Conservation (phyloP, 768 basidiomycete species). For the Clitopilus passeckerianus region DNA sequence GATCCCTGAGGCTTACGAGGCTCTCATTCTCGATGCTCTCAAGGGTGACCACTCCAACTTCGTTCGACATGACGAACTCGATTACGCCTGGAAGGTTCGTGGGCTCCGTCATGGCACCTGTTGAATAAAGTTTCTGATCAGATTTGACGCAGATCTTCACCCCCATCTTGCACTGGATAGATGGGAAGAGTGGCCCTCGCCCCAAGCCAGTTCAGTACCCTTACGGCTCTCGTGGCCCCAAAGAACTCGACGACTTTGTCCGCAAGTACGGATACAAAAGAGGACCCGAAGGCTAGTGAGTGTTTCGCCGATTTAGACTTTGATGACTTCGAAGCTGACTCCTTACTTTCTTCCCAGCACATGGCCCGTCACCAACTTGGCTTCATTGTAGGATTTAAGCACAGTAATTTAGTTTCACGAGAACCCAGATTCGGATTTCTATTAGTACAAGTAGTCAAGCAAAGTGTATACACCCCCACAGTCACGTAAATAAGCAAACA, state of each 20-base stretch:
- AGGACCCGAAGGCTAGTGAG: constrained; percentile 67
- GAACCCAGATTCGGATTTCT: not conserved
- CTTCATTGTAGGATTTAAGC: constrained; percentile 39
- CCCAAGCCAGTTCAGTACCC: constrained; percentile 79
- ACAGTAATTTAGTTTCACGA: not conserved
- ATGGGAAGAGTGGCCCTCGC: constrained; percentile 58
- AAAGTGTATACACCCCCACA: not conserved
- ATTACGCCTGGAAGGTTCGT: constrained; percentile 93
- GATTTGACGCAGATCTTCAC: constrained; percentile 70
- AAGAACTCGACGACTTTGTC: constrained; percentile 74
- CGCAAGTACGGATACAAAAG: constrained; percentile 75
- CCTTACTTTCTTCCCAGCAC: constrained; percentile 32
- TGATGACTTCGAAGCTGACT: constrained; percentile 4
- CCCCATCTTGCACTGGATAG: constrained; percentile 94
- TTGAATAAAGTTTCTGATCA: constrained; percentile 3
- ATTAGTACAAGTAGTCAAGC: not conserved
- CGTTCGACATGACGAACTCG: constrained; percentile 95
- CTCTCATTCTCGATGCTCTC: constrained; percentile 91
- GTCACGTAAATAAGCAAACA: not conserved
- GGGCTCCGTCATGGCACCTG: not conserved
- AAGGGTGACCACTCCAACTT: constrained; percentile 99
- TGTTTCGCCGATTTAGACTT: constrained; percentile 12
- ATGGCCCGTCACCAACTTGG: constrained; percentile 71
- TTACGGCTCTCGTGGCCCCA: constrained; percentile 95
- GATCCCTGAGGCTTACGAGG: constrained; percentile 97